Conservation (phyloP, 116 monocot species). For the Thalassia testudinum region DNA sequence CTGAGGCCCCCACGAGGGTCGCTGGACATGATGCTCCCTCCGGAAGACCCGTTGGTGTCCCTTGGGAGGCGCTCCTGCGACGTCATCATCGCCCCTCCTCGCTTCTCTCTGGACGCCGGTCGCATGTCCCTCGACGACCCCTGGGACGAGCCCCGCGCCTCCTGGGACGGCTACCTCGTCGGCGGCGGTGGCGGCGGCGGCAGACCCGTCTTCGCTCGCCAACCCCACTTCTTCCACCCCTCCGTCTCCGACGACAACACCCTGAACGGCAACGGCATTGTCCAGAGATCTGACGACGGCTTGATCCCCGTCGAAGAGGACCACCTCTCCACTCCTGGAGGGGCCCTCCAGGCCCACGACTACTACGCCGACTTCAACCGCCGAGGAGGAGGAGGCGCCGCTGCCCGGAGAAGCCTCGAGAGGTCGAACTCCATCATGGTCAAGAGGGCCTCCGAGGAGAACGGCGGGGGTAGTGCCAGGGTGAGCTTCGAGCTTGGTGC, state of each 20-base stretch:
- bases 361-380: constrained; percentile 51
- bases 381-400: too few species aligned
- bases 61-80: constrained; percentile 60
- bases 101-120: constrained; percentile 56
- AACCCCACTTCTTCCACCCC: constrained; percentile 39
- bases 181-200: constrained; percentile 7
- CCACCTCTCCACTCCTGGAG: constrained; percentile 23
- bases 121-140: constrained; percentile 56
- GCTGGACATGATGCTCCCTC: constrained; percentile 15
- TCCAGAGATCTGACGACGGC: constrained; percentile 39
- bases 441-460: not conserved
- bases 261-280: not conserved
- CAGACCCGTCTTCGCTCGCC: constrained; percentile 17
- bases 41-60: constrained; percentile 22
- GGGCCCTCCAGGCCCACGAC: constrained; percentile 52
- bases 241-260: constrained; percentile 42
- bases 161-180: constrained; percentile 64
- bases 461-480: not conserved
- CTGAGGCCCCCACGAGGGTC: constrained; percentile 16
- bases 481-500: constrained; percentile 1
- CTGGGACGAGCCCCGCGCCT: constrained; percentile 70
- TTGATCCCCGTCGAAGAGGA: constrained; percentile 52
- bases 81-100: constrained; percentile 27
- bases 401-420: constrained; percentile 68
- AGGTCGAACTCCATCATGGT: constrained; percentile 37